Conservation (phyloP, 305 asterid species). For the Plantago lanceolata region DNA sequence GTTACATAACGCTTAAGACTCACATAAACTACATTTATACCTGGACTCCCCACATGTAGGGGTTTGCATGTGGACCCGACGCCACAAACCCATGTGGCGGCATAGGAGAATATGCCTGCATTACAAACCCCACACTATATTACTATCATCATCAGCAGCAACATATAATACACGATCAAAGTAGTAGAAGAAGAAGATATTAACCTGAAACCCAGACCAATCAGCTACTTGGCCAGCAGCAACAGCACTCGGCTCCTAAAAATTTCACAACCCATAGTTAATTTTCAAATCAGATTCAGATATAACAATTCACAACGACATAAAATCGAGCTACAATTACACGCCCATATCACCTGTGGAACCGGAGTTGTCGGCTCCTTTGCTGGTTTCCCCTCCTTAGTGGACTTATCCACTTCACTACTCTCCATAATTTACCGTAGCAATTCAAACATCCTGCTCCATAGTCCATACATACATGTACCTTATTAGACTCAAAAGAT, state of each 20-base stretch:
- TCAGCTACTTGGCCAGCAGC: constrained; percentile 60
- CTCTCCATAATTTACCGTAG: constrained; percentile 35
- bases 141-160: constrained; percentile 21
- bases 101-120: constrained; percentile 85
- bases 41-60: constrained; percentile 99
- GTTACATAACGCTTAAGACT: constrained; percentile 9
- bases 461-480: constrained; percentile 9
- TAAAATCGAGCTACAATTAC: constrained; percentile 2
- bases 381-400: constrained; percentile 65
- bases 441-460: constrained; percentile 26
- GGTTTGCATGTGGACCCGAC: constrained; percentile 85
- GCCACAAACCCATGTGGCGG: constrained; percentile 92
- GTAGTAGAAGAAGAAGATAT: constrained; percentile 3
- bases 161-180: constrained; percentile 11
- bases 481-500: background rate
- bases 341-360: constrained; percentile 51
- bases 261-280: constrained; percentile 20
- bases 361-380: constrained; percentile 66
- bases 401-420: constrained; percentile 43
- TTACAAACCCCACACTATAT: constrained; percentile 11
- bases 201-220: constrained; percentile 94
- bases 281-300: background rate
- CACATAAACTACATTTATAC: constrained; percentile 25
- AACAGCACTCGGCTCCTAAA: constrained; percentile 70
- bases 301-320: background rate